These are phyloP conservation scores for Osmozyma mogii DNA, from an alignment of 805 yeast species.

Conservation along the genomic window DNA sequence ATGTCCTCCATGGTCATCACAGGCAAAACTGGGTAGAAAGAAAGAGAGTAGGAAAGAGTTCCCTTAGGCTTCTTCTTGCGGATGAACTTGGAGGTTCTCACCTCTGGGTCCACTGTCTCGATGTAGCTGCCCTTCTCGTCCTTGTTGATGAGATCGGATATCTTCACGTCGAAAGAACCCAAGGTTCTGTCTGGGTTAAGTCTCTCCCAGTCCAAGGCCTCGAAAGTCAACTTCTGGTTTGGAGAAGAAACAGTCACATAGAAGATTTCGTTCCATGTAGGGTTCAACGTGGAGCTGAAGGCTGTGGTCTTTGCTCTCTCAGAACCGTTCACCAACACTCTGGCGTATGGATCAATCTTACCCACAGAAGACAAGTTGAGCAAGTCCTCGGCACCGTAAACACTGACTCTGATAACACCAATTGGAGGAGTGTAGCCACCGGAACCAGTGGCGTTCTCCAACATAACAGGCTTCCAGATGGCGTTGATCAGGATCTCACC, in stretches of 20 bases:
- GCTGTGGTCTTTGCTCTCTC: constrained; percentile 73
- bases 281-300: constrained; percentile 58
- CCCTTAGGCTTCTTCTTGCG: constrained; percentile 84
- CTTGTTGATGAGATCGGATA: constrained; percentile 59
- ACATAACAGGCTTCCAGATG: constrained; percentile 79
- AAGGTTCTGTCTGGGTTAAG: constrained; percentile 76
- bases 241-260: constrained; percentile 79
- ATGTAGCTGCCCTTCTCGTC: constrained; percentile 56
- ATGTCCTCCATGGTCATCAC: constrained; percentile 72
- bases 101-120: constrained; percentile 48
- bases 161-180: constrained; percentile 70
- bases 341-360: constrained; percentile 84
- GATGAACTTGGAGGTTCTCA: constrained; percentile 55
- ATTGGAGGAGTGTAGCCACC: constrained; percentile 90
- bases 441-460: constrained; percentile 58
- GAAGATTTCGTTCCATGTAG: constrained; percentile 77
- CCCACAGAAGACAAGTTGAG: constrained; percentile 85
- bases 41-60: constrained; percentile 56
- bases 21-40: constrained; percentile 80
- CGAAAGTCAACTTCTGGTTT: constrained; percentile 74
- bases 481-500: constrained; percentile 70
- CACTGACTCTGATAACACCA: constrained; percentile 74
- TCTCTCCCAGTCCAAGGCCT: constrained; percentile 86
- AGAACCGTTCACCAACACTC: constrained; percentile 70
- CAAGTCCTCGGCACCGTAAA: constrained; percentile 65